Percentiles rank a stretch among this genome's conserved stretches.
Conservation (phyloP, 1,139 yeast species). For the Protomyces macrosporus region DNA sequence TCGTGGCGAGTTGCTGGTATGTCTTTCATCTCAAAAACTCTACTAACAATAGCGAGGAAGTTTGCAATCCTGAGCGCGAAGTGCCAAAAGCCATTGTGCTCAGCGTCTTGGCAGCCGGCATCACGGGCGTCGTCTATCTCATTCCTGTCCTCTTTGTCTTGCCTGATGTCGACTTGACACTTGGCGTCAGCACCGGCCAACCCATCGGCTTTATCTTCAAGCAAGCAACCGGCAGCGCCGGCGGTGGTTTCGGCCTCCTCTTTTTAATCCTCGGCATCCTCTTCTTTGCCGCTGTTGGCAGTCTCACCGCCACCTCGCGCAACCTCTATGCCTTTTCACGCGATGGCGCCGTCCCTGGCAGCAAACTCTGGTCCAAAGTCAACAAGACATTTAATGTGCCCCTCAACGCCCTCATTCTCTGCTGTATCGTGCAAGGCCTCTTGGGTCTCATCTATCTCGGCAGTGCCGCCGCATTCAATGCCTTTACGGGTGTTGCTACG, state of each 20-base stretch:
- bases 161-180: constrained; percentile 65
- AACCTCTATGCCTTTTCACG: constrained; percentile 82
- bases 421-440: constrained; percentile 15
- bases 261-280: constrained; percentile 62
- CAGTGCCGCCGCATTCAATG: constrained; percentile 55
- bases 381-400: constrained; percentile 20
- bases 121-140: constrained; percentile 66
- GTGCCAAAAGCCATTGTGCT: constrained; percentile 73
- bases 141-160: constrained; percentile 65
- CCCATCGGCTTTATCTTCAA: constrained; percentile 60
- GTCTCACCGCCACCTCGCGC: constrained; percentile 76
- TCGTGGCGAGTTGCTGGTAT: constrained; percentile 47
- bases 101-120: constrained; percentile 58
- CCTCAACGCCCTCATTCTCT: constrained; percentile 16
- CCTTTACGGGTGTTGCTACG: constrained; percentile 55
- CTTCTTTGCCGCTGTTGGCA: constrained; percentile 61
- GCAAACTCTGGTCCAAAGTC: constrained; percentile 35
- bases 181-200: constrained; percentile 52
- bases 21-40: no score
- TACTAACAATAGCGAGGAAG: constrained; percentile 56
- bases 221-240: constrained; percentile 50
- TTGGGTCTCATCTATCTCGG: constrained; percentile 54
- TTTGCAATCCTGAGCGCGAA: constrained; percentile 51
- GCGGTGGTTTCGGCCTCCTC: constrained; percentile 63
- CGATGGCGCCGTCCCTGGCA: constrained; percentile 78